Conservation (phyloP, 176 grass and related monocot genomes). For the Oryza officinalis region DNA sequence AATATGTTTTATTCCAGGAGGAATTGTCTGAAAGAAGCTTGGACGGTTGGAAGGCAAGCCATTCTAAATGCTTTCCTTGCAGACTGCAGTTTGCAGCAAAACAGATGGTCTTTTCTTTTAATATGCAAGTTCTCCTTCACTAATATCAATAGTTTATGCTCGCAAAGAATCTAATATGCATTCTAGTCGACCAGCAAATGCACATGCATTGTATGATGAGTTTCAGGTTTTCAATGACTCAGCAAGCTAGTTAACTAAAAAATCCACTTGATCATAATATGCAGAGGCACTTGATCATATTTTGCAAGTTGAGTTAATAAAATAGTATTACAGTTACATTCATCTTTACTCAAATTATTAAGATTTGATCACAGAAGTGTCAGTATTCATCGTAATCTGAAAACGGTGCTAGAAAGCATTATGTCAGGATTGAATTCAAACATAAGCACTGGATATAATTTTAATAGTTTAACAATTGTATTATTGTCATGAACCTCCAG, state of each 20-base stretch:
- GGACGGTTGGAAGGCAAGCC: constrained; percentile 34
- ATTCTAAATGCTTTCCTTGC: constrained; percentile 44
- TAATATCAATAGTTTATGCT: constrained; percentile 42
- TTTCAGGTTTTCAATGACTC: neutral
- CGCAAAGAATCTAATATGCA: constrained; percentile 34
- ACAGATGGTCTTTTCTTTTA: constrained; percentile 51
- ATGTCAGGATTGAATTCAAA: neutral
- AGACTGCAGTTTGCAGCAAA: constrained; percentile 52
- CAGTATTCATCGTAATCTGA: neutral
- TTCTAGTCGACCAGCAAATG: constrained; percentile 1
- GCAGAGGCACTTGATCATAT: constrained; percentile 6
- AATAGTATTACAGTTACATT: neutral
- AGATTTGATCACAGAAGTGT: constrained; percentile 5
- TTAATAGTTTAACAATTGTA: neutral
- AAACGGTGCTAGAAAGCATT: neutral
- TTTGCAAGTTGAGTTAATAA: constrained; percentile 3
- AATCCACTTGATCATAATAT: constrained; percentile 9
- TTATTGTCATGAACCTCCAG: neutral
- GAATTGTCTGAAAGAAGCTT: constrained; percentile 52
- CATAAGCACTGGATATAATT: constrained; percentile 18
- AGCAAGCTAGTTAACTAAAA: constrained; percentile 4
- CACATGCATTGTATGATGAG: constrained; percentile 27
- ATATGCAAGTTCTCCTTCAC: constrained; percentile 33
- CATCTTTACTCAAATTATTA: constrained; percentile 22
- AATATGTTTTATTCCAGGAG: constrained; percentile 45